These are phyloP conservation scores for Microcos paniculata DNA, from an alignment of 345 rosid genomes.

Conservation along the genomic window DNA sequence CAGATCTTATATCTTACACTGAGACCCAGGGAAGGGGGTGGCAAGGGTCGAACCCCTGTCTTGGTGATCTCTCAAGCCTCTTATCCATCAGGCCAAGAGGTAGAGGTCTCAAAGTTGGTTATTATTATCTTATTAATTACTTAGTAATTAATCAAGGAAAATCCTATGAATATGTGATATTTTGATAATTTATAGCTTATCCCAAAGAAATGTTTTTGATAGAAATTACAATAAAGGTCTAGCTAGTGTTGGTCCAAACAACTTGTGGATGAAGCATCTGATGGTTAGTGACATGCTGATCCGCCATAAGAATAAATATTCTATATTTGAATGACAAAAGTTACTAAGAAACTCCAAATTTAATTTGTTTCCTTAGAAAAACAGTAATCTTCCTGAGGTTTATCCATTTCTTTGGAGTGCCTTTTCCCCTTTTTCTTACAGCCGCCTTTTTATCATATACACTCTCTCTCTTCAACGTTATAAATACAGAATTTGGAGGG, in stretches of 20 bases:
- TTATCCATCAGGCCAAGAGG: too few species aligned
- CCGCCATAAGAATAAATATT: neutral
- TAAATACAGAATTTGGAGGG: too few species aligned
- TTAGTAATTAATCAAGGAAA: neutral
- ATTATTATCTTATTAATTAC: too few species aligned
- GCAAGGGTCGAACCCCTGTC: too few species aligned
- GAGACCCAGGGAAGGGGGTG: too few species aligned
- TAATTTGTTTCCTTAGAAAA: neutral
- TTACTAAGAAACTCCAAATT: neutral
- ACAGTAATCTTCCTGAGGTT: neutral
- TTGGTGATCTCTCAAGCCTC: too few species aligned
- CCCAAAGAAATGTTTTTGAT: neutral
- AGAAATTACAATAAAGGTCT: neutral
- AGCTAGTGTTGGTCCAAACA: neutral
- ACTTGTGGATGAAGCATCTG: slow-evolving; percentile 3
- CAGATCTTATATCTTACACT: too few species aligned
- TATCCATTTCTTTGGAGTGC: slow-evolving; percentile 3
- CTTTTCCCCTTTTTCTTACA: neutral
- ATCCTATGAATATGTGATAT: neutral
- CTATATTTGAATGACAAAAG: neutral
- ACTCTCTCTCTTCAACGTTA: neutral
- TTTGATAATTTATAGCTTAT: neutral
- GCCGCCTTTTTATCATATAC: slow-evolving; percentile 10
- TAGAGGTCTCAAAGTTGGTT: too few species aligned
- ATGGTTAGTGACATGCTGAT: neutral